A percentile compares a stretch with the other conserved stretches of the same genome.
phyloP scores from a whole-genome alignment of 2,329 filamentous ascomycete species.

The Trichoderma sp. region DNA sequence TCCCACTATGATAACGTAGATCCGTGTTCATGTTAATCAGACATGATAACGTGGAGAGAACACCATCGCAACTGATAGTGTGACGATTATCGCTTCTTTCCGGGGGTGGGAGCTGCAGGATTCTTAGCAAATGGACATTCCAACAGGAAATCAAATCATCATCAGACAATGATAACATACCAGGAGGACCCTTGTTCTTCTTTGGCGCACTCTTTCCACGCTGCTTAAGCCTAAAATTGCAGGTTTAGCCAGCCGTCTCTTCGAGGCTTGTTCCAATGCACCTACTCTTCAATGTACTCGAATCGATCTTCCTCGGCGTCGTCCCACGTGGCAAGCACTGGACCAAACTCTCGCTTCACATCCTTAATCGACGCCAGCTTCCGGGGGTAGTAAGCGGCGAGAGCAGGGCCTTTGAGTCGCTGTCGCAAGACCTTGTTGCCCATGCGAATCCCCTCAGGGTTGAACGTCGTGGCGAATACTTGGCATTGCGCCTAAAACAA shows the following conservation, averaged over 20 bases:
- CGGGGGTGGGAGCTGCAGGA: conserved; percentile 31
- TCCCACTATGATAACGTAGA: neutral
- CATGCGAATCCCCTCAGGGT: conserved; percentile 77
- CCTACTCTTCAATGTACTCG: conserved; percentile 69
- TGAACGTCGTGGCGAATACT: conserved; percentile 89
- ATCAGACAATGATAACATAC: conserved; percentile 31
- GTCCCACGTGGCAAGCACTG: conserved; percentile 68
- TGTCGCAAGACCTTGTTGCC: conserved; percentile 93
- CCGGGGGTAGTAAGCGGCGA: conserved; percentile 87
- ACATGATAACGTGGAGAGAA: neutral
- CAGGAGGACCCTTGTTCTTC: conserved; percentile 70
- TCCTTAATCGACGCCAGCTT: conserved; percentile 71
- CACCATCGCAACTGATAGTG: neutral
- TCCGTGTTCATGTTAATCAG: neutral
- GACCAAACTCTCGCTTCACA: conserved; percentile 67
- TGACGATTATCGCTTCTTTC: conserved; percentile 35
- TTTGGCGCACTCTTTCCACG: conserved; percentile 86
- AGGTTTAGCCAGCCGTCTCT: conserved; percentile 33
- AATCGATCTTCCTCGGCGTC: conserved; percentile 78
- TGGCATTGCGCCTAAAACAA: conserved; percentile 74
- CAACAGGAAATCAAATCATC: neutral
- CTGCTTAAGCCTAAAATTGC: conserved; percentile 60
- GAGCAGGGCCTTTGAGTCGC: conserved; percentile 76
- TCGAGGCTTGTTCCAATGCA: neutral
- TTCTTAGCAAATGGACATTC: neutral